Conservation (phyloP, 2,329 filamentous ascomycete species). For the Fusarium palustre region DNA sequence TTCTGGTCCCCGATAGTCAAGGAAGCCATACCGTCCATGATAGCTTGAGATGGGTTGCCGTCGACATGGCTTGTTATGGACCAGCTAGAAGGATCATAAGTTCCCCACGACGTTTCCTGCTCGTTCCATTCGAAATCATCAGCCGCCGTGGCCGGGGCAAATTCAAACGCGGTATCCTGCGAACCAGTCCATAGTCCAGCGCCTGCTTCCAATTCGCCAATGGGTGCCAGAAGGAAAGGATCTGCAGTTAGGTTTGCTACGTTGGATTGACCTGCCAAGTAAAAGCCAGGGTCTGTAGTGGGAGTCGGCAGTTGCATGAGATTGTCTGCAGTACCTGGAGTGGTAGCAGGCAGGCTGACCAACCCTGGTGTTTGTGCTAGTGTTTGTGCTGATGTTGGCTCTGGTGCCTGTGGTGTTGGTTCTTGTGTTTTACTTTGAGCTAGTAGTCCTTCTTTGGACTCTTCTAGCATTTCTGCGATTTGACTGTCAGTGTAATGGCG, state of each 20-base stretch:
- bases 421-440: conserved; percentile 3
- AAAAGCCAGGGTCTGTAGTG: conserved; percentile 8
- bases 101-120: conserved; percentile 30
- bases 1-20: conserved; percentile 31
- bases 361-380: conserved; percentile 6
- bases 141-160: conserved; percentile 4
- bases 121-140: conserved; percentile 37
- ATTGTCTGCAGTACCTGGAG: conserved; percentile 11
- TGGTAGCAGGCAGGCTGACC: conserved; percentile 15
- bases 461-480: conserved; percentile 34
- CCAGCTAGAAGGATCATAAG: conserved; percentile 24
- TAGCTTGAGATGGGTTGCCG: conserved; percentile 24
- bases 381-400: conserved; percentile 9
- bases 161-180: conserved; percentile 6
- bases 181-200: conserved; percentile 10
- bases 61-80: conserved; percentile 25
- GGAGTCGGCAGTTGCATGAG: conserved; percentile 21
- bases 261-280: conserved; percentile 10
- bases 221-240: conserved; percentile 21
- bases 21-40: conserved; percentile 36
- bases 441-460: conserved; percentile 17
- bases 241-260: conserved; percentile 14
- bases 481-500: conserved; percentile 36
- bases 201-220: conserved; percentile 18
- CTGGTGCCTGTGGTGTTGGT: background rate